phyloP scores from a whole-genome alignment of 1,284 basidiomycete species.

The Austroboletus novae-zelandiae region DNA sequence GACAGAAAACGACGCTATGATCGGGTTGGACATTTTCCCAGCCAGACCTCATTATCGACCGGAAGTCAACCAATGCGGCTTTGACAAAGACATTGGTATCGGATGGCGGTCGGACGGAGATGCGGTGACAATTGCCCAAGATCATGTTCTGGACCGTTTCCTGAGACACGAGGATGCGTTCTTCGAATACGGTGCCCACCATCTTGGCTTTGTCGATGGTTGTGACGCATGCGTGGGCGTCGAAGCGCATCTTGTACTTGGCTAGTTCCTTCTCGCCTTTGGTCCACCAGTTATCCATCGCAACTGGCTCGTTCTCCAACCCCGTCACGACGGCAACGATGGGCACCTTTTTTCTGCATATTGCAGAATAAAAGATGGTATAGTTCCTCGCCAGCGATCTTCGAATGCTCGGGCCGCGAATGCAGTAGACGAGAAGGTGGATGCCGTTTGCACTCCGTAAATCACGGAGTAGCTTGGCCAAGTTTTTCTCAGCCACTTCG shows the following conservation, averaged over 20 bases:
- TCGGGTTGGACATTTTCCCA: slow-evolving; percentile 24
- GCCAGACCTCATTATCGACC: slow-evolving; percentile 24
- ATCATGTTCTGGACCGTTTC: slow-evolving; percentile 19
- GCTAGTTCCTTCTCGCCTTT: slow-evolving; percentile 26
- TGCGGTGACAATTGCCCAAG: slow-evolving; percentile 17
- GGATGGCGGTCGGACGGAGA: slow-evolving; percentile 9
- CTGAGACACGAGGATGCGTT: slow-evolving; percentile 19
- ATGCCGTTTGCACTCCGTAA: slow-evolving; percentile 27
- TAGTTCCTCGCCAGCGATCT: slow-evolving; percentile 30
- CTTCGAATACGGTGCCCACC: slow-evolving; percentile 16
- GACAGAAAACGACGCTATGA: slow-evolving; percentile 21
- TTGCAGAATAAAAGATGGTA: slow-evolving; percentile 27
- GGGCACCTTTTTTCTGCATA: slow-evolving; percentile 31
- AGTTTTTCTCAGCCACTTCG: slow-evolving; percentile 24
- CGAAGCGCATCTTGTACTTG: slow-evolving; percentile 28
- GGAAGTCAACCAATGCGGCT: slow-evolving; percentile 25
- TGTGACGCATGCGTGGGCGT: slow-evolving; percentile 32
- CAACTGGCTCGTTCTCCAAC: slow-evolving; percentile 29
- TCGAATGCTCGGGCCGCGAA: slow-evolving; percentile 29
- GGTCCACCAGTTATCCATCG: slow-evolving; percentile 36
- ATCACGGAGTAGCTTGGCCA: slow-evolving; percentile 26
- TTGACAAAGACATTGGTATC: slow-evolving; percentile 25
- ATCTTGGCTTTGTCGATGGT: slow-evolving; percentile 25
- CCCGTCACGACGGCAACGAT: slow-evolving; percentile 33
- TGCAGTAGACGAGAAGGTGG: slow-evolving; percentile 34